phyloP scores from a whole-genome alignment of 2,329 filamentous ascomycete genomes.

The Sarocladiaceae sp. region DNA sequence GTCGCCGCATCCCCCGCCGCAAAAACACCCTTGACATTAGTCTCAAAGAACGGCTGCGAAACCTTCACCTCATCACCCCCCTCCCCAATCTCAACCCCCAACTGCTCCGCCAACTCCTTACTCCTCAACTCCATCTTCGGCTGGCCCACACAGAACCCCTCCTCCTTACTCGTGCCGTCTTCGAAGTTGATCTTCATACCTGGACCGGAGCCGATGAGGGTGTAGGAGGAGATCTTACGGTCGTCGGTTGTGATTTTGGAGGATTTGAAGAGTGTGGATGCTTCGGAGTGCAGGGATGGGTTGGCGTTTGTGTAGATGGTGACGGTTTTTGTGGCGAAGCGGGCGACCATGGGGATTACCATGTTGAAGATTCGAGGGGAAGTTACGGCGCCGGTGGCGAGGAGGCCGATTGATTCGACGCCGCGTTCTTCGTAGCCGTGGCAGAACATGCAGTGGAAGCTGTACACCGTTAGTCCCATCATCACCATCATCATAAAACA shows the following conservation, averaged over 20 bases:
- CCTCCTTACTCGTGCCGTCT: slow-evolving; percentile 28
- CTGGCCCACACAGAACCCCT: slow-evolving; percentile 37
- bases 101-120: slow-evolving; percentile 36
- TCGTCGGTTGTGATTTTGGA: slow-evolving; percentile 29
- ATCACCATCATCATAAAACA: neutral
- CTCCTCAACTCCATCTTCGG: slow-evolving; percentile 31
- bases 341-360: slow-evolving; percentile 37
- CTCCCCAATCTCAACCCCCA: slow-evolving; percentile 36
- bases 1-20: slow-evolving; percentile 47
- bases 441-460: slow-evolving; percentile 57
- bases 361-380: slow-evolving; percentile 29
- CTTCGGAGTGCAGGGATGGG: slow-evolving; percentile 22
- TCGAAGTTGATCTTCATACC: slow-evolving; percentile 32
- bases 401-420: slow-evolving; percentile 37
- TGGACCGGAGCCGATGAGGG: slow-evolving; percentile 21
- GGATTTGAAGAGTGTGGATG: slow-evolving; percentile 23
- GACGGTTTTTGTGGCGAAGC: slow-evolving; percentile 34
- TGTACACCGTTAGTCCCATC: too few species aligned
- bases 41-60: slow-evolving; percentile 41
- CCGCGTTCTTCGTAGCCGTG: slow-evolving; percentile 56
- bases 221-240: slow-evolving; percentile 27
- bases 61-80: slow-evolving; percentile 37
- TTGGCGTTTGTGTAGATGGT: slow-evolving; percentile 50
- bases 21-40: slow-evolving; percentile 46
- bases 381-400: slow-evolving; percentile 34